phyloP scores from a whole-genome alignment of 1,284 basidiomycete genomes.

The Microbotryum intermedium region DNA sequence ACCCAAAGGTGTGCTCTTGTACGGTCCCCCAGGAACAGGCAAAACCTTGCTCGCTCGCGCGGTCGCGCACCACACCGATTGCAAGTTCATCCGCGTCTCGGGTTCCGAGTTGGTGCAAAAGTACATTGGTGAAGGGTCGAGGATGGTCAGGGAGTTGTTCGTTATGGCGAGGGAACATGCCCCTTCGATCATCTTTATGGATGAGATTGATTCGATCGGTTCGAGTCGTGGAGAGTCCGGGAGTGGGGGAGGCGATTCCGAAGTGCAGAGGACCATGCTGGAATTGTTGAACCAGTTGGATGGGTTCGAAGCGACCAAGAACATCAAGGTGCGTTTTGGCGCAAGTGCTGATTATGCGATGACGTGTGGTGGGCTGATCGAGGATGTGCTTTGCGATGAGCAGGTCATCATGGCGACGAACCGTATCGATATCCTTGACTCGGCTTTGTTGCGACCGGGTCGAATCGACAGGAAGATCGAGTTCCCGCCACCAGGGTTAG shows the following conservation, averaged over 20 bases:
- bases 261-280: constrained; percentile 97
- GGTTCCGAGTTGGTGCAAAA: constrained; percentile 96
- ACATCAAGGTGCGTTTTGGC: constrained; percentile 77
- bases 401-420: constrained; percentile 94
- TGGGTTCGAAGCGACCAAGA: constrained; percentile 95
- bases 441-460: constrained; percentile 86
- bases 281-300: constrained; percentile 95
- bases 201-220: constrained; percentile 97
- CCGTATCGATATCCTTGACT: constrained; percentile 95
- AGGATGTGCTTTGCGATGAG: not conserved
- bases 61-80: constrained; percentile 97
- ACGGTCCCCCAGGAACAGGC: constrained; percentile 91
- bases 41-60: constrained; percentile 98
- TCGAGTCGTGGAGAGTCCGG: constrained; percentile 82
- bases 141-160: constrained; percentile 96
- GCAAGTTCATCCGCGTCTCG: constrained; percentile 93
- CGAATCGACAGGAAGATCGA: constrained; percentile 99
- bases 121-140: constrained; percentile 93
- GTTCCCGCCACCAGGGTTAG: constrained; percentile 83
- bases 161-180: constrained; percentile 98
- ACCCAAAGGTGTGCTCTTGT: constrained; percentile 89
- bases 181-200: constrained; percentile 95
- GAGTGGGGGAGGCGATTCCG: constrained; percentile 74
- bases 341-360: not conserved
- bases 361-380: not conserved